Evolutionary conservation across 1,139 yeast genomes (phyloP), one percentile per base, ranked within the genome.

Genomic region (Wickerhamomyces sp.): DNA sequence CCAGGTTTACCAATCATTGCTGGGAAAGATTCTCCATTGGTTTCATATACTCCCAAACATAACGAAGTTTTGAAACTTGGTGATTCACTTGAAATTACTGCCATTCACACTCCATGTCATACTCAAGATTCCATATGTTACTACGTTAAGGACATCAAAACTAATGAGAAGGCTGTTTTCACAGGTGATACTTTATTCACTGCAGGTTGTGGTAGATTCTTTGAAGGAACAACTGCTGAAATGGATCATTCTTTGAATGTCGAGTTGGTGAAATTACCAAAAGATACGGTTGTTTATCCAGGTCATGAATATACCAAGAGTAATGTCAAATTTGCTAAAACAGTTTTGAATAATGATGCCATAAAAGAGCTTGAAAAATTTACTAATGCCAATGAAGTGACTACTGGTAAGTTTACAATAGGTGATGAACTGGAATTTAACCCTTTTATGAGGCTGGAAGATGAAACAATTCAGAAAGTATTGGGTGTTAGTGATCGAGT

Each of bases 81-180:
- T 2, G 71, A 73, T 42, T 63, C 73, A 51, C 65, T 89, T 45
- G 69, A 75, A n/a, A 77, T 93, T 43, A 81, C 84, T 6, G 95
- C 97, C 1, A 71, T 93, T 42, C 93, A 93, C 65, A 93, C 99
- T 1, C 99, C 99, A 1, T 93, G 99, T 62, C 99, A 93, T 62
- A 93, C 99, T 0, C 95, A 86, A 64, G 99, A 94, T 64, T 87
- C 95, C 7, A 86, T 93, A 48, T 91, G 98, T 62, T 93, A 89
- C 66, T 86, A 67, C 56, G 88, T 79, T 0, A 71, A 71, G 44
- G 98, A 93, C 62, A 56, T 65, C 11, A 66, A 67, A 34, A 79
- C 89, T 1, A 72, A 72, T 33, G 79, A 90, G 54, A 73, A 72
- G 53, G 93, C 84, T 1, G 91, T 93, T 2, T 89, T 93, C 65